These are phyloP conservation scores for Purpureocillium takamizusanense DNA, from an alignment of 2,329 filamentous ascomycete genomes.

Conservation along the genomic window DNA sequence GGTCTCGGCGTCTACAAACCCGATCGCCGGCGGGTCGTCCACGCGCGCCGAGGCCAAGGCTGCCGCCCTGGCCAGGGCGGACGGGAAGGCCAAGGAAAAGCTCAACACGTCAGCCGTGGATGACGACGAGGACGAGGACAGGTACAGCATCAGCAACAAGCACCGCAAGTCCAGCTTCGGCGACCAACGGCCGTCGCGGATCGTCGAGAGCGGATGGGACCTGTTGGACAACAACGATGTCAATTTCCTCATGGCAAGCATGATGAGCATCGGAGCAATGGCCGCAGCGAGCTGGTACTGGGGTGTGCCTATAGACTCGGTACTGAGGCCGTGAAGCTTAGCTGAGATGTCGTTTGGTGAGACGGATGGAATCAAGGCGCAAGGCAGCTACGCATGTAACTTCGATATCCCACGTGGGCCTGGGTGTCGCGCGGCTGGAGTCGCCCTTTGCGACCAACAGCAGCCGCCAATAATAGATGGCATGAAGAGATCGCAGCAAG, in stretches of 20 bases:
- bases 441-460: too few species aligned
- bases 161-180: constrained; percentile 44
- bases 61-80: constrained; percentile 32
- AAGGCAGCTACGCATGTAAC: too few species aligned
- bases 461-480: too few species aligned
- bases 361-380: too few species aligned
- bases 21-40: constrained; percentile 14
- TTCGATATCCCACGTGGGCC: too few species aligned
- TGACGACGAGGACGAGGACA: constrained; percentile 26
- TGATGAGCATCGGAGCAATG: constrained; percentile 76
- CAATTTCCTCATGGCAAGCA: constrained; percentile 82
- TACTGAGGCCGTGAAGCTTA: constrained; percentile 17
- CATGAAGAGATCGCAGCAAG: too few species aligned
- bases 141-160: constrained; percentile 41
- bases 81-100: constrained; percentile 31
- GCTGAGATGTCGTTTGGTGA: too few species aligned
- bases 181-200: constrained; percentile 48
- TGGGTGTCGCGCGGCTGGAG: too few species aligned
- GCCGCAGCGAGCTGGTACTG: constrained; percentile 51
- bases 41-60: constrained; percentile 31
- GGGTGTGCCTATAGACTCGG: constrained; percentile 40
- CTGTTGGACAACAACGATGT: constrained; percentile 92
- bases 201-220: constrained; percentile 59
- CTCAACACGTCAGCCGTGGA: constrained; percentile 20
- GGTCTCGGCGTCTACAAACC: constrained; percentile 26